Percentiles rank a stretch among this genome's conserved stretches.
Evolutionary conservation across 768 basidiomycete genomes (phyloP).

Genomic region (Mycena filopes): DNA sequence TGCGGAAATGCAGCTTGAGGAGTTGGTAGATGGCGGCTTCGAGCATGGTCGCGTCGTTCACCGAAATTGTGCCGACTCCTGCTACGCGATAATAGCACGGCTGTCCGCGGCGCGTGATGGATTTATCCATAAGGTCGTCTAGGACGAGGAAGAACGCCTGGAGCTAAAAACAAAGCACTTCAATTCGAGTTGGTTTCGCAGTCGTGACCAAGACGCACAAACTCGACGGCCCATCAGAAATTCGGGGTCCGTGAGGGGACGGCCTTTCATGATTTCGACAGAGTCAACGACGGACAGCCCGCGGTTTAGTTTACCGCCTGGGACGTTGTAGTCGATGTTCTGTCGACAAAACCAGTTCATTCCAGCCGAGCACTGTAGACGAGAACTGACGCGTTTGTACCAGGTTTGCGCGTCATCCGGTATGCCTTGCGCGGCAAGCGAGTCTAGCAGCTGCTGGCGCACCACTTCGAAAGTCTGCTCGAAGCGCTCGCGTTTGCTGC

Average conservation of each 20-base stretch:
- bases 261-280: slow-evolving; percentile 84
- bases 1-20: slow-evolving; percentile 86
- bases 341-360: slow-evolving; percentile 38
- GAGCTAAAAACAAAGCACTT: slow-evolving; percentile 58
- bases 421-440: slow-evolving; percentile 78
- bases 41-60: slow-evolving; percentile 97
- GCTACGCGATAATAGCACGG: slow-evolving; percentile 89
- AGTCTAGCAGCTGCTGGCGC: slow-evolving; percentile 80
- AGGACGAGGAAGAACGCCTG: slow-evolving; percentile 98
- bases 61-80: slow-evolving; percentile 82
- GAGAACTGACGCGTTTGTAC: slow-evolving; percentile 75
- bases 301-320: slow-evolving; percentile 95
- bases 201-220: slow-evolving; percentile 65
- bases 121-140: slow-evolving; percentile 97
- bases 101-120: slow-evolving; percentile 91
- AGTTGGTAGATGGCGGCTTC: slow-evolving; percentile 93
- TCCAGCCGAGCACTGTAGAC: background rate
- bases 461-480: slow-evolving; percentile 75
- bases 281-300: slow-evolving; percentile 97
- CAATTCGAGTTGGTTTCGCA: background rate
- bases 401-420: slow-evolving; percentile 86
- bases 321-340: slow-evolving; percentile 93
- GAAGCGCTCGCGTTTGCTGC: slow-evolving; percentile 65
- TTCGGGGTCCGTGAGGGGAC: slow-evolving; percentile 77
- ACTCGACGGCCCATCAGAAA: slow-evolving; percentile 97